Percentiles rank a stretch among this genome's conserved stretches.
phyloP scores from a whole-genome alignment of 2,329 filamentous ascomycete species.

The Epichloe glyceriae region DNA sequence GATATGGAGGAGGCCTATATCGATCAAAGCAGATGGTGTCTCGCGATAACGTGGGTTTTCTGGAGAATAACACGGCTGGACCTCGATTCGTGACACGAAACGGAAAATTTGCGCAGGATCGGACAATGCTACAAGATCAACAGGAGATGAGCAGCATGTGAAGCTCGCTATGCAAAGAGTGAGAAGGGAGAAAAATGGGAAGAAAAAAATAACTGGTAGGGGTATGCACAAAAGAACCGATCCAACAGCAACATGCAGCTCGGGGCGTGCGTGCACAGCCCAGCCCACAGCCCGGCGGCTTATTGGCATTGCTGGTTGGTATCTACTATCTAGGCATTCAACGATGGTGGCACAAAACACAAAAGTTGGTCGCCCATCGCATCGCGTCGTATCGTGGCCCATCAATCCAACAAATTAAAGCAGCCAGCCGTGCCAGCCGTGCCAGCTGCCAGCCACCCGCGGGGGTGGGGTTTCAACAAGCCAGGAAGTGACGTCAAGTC shows the following conservation, averaged over 20 bases:
- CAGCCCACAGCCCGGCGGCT: not conserved
- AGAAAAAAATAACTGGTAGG: not conserved
- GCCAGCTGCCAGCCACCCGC: not conserved
- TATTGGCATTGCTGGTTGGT: not conserved
- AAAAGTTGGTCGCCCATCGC: not conserved
- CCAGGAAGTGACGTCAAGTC: slow-evolving; percentile 3
- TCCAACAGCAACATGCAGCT: not conserved
- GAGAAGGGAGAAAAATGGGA: not conserved
- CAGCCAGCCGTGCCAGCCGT: not conserved
- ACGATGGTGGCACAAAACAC: not conserved
- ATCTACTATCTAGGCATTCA: not conserved
- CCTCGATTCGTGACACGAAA: not conserved
- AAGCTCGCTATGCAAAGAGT: not conserved
- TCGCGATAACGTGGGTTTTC: not conserved
- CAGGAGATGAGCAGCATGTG: too few species aligned
- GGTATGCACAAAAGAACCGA: too few species aligned
- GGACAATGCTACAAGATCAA: too few species aligned
- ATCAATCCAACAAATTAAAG: not conserved
- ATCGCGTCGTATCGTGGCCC: not conserved
- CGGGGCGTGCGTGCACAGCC: not conserved
- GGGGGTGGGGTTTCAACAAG: too few species aligned
- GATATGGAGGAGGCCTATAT: not conserved
- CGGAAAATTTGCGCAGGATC: too few species aligned
- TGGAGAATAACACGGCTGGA: not conserved
- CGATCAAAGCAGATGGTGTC: not conserved